These are phyloP conservation scores for Fusarium haematococcum DNA, from an alignment of 2,329 filamentous ascomycete species.

Conservation along the genomic window DNA sequence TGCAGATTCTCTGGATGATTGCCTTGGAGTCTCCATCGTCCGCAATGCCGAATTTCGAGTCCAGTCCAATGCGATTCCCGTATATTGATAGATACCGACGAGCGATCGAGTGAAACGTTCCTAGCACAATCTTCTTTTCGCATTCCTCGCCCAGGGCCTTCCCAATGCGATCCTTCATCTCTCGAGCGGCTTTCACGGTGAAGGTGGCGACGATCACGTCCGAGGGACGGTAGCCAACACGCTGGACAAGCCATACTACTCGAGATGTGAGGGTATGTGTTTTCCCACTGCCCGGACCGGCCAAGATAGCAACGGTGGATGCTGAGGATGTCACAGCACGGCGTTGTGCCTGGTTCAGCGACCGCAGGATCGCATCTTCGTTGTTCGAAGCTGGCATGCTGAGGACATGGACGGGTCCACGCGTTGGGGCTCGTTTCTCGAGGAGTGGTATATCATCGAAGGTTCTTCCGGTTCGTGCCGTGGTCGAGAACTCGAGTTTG, in stretches of 20 bases:
- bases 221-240: conserved; percentile 78
- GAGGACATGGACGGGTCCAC: conserved; percentile 37
- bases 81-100: conserved; percentile 86
- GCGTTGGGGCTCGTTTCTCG: conserved; percentile 24
- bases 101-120: conserved; percentile 95
- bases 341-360: conserved; percentile 66
- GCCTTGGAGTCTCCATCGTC: conserved; percentile 84
- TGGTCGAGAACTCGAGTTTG: not conserved
- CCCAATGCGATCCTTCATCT: conserved; percentile 92
- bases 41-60: conserved; percentile 89
- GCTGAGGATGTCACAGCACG: conserved; percentile 66
- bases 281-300: conserved; percentile 82
- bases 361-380: conserved; percentile 56
- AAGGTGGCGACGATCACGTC: conserved; percentile 97
- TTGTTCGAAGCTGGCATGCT: conserved; percentile 43
- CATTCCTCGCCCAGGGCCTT: conserved; percentile 82
- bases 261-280: conserved; percentile 95
- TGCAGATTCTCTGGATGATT: conserved; percentile 85
- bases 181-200: conserved; percentile 91
- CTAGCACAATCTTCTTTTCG: conserved; percentile 83
- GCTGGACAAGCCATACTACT: conserved; percentile 86
- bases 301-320: conserved; percentile 73
- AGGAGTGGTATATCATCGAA: conserved; percentile 24
- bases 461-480: not conserved
- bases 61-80: conserved; percentile 84